Base-by-base conservation (phyloP, 1,139 yeast genomes). In the Blastobotrys malaysiensis region DNA sequence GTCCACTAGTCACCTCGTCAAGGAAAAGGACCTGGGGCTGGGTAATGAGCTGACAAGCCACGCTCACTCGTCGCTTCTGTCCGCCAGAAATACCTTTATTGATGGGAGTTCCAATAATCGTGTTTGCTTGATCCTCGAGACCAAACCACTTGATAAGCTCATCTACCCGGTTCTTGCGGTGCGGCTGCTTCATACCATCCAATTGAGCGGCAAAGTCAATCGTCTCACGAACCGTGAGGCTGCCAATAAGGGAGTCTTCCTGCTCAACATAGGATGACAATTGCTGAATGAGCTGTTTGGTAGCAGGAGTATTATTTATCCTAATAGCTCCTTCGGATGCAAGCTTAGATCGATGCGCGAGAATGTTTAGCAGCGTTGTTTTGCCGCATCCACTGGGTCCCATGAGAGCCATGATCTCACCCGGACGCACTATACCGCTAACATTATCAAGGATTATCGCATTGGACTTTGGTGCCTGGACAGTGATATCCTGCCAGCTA, bases 231-330 rank as follows among this genome's bases (percentile, higher is more conserved):
- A 80, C 84, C 24, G 84, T 78, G 22, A 76, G 69, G 61, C 77
- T 75, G 43, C 78, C 73, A 63, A 79, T 74, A 63, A 80, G 83
- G 55, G 79, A 72, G 69, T 80, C 84, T 61, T 80, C 83, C 65
- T 80, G 84, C 58, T 80, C 83, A 46, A 80, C 84, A 63, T 79
- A 80, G 55, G 83, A 83, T 46, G 82, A 78, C 45, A 79, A 70
- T 65, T 82, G 73, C 59, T 76, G 74, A 63, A 80, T 76, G 19
- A 55, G 43, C 9, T 19, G 11, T 18, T 44, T 43, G 18, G 51
- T 48, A 19, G 46, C 48, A 9, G 45, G 46, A 13, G 21, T 11
- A 14, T 50, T 50, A 21, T 57, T 46, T 20, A 52, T 18, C 7
- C 27, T 9, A 3, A 57, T 50, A n/a, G 39, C 31, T n/a, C 59